Evolutionary conservation across 495 filamentous ascomycete genomes (phyloP).

Genomic region (Talaromyces stipitatus): DNA sequence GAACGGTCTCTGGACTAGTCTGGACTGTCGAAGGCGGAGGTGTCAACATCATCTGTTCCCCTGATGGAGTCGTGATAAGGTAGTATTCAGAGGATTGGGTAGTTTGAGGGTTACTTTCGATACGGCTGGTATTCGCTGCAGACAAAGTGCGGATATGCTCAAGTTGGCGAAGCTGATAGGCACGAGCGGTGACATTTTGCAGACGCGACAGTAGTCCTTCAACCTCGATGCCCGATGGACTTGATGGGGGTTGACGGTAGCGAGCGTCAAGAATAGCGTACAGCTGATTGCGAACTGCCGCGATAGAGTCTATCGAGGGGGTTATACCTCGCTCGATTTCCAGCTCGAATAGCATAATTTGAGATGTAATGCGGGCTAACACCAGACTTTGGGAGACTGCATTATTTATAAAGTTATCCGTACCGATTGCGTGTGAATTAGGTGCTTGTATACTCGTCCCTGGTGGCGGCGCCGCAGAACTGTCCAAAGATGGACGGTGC

Average conservation of each 20-base stretch:
- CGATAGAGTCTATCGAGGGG: constrained; percentile 23
- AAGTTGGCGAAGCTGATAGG: constrained; percentile 16
- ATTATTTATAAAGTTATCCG: background rate
- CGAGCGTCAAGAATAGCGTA: constrained; percentile 23
- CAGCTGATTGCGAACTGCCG: constrained; percentile 24
- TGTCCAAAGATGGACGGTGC: background rate
- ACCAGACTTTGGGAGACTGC: background rate
- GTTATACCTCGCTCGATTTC: constrained; percentile 29
- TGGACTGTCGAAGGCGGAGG: background rate
- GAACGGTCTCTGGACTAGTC: background rate
- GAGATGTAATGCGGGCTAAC: constrained; percentile 5
- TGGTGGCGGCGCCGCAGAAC: background rate
- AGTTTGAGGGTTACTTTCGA: background rate
- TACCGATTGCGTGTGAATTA: background rate
- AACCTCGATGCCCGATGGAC: constrained; percentile 12
- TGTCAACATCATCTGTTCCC: constrained; percentile 5
- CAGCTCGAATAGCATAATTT: constrained; percentile 29
- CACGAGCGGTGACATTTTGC: constrained; percentile 21
- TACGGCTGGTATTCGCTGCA: background rate
- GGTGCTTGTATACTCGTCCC: background rate
- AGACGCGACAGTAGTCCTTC: constrained; percentile 22
- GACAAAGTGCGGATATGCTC: background rate
- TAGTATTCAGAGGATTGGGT: background rate
- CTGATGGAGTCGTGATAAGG: background rate
- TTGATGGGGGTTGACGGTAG: constrained; percentile 14